Percentiles rank a stretch among this genome's conserved stretches.
Evolutionary conservation across 441 rosid species (phyloP).

Genomic region (Gossypium schwendimanii): DNA sequence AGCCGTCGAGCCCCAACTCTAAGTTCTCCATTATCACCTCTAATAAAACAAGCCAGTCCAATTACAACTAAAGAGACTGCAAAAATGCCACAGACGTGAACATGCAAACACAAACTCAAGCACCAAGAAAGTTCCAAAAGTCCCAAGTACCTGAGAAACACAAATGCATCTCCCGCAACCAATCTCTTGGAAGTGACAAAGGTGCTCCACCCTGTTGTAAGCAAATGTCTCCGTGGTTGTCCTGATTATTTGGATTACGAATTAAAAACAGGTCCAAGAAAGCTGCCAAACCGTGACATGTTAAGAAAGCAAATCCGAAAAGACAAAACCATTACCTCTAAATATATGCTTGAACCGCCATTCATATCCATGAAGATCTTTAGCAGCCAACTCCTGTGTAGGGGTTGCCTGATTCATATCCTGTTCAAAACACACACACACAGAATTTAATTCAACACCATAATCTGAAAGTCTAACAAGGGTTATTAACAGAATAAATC

Average conservation of each 20-base stretch:
- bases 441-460: neutral
- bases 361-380: conserved; percentile 77
- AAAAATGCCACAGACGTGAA: neutral
- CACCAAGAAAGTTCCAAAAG: neutral
- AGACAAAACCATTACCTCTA: conserved; percentile 51
- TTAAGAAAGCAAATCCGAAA: neutral
- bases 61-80: conserved; percentile 1
- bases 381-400: conserved; percentile 76
- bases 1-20: conserved; percentile 80
- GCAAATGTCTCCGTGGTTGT: conserved; percentile 92
- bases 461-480: neutral
- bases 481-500: neutral
- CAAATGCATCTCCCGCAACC: conserved; percentile 89
- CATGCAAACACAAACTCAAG: neutral
- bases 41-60: conserved; percentile 21
- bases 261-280: neutral
- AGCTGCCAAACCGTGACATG: neutral
- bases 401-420: conserved; percentile 85
- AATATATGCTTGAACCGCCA: conserved; percentile 95
- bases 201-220: conserved; percentile 97
- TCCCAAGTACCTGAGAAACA: conserved; percentile 64
- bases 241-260: conserved; percentile 32
- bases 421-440: conserved; percentile 25
- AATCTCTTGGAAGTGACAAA: conserved; percentile 85
- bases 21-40: conserved; percentile 70